Base-by-base conservation (phyloP, 2,329 filamentous ascomycete species). In the Colletotrichum graminicola region DNA sequence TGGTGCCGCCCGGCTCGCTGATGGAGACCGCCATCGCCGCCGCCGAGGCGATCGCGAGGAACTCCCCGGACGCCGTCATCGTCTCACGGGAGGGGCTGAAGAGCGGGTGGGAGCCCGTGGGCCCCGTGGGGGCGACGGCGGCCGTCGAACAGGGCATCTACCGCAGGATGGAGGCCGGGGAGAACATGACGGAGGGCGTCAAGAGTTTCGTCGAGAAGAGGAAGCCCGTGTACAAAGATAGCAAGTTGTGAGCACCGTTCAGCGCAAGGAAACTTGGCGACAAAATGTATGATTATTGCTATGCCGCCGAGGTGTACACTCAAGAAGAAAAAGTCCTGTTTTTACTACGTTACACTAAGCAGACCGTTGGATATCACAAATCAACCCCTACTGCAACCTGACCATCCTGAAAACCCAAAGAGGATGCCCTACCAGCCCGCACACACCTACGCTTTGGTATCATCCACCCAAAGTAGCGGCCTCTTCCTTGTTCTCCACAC, bases 121-220 rank as follows among this genome's bases (percentile, higher is more conserved):
- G 90, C 14, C 91, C 90, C 0, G 89, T 90, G 78, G 85, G 88
- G 72, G 91, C 83, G 12, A 93, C 90, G 45, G 83, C 83, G 72
- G 77, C 88, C 73, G 78, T 93, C 66, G 83, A 86, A 21, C 85
- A 89, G 65, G 86, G 86, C 1, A 87, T 90, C 84, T 91, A 88
- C 76, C 83, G 82, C 65, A 83, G 83, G 71, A 84, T 95, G 67
- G 84, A 91, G 73, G 86, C 84, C 2, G 92, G 89, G 0, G 90
- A 92, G 75, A 95, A 95, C 80, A 90, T 94, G 81, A 88, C 86
- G 66, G 93, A 95, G 81, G 93, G 93, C 0, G 84, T 95, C 26
- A 83, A 79, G 80, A 93, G 92, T 72, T 95, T 95, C 83, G 90
- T 93, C 23, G 92, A 94, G 85, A 94, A 91, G 85, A 85, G 92